Conservation (phyloP, 2,329 filamentous ascomycete species). For the Penicillium brasilianum region DNA sequence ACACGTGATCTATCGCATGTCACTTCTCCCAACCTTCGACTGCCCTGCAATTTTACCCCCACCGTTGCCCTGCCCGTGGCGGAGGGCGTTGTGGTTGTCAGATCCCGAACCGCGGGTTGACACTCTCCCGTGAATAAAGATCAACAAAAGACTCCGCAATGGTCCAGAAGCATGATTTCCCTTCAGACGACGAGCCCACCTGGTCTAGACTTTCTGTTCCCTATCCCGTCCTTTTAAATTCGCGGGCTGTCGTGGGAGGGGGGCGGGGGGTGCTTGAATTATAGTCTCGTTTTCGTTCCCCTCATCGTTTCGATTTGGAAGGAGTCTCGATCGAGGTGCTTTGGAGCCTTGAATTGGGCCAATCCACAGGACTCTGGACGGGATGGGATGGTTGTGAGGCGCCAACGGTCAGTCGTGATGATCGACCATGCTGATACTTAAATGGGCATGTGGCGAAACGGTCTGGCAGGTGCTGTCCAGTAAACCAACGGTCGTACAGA, state of each 20-base stretch:
- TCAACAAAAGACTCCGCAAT: constrained; percentile 24
- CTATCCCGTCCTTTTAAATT: not conserved
- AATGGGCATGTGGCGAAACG: constrained; percentile 7
- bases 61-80: not conserved
- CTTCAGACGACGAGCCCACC: not conserved
- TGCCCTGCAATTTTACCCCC: not conserved
- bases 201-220: not conserved
- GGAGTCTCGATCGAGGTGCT: constrained; percentile 10
- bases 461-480: not conserved
- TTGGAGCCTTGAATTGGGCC: no score
- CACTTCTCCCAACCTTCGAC: not conserved
- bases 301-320: constrained; percentile 9
- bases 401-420: constrained; percentile 11
- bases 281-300: not conserved
- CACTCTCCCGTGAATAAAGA: constrained; percentile 18
- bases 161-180: constrained; percentile 18
- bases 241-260: not conserved
- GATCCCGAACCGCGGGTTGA: constrained; percentile 21
- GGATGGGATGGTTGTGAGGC: constrained; percentile 14
- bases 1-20: not conserved
- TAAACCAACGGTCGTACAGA: not conserved
- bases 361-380: no score
- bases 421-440: constrained; percentile 1
- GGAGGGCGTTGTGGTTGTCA: constrained; percentile 17
- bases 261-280: no score